These are phyloP conservation scores for Populus ilicifolia DNA, from an alignment of 345 rosid species.

Conservation along the genomic window DNA sequence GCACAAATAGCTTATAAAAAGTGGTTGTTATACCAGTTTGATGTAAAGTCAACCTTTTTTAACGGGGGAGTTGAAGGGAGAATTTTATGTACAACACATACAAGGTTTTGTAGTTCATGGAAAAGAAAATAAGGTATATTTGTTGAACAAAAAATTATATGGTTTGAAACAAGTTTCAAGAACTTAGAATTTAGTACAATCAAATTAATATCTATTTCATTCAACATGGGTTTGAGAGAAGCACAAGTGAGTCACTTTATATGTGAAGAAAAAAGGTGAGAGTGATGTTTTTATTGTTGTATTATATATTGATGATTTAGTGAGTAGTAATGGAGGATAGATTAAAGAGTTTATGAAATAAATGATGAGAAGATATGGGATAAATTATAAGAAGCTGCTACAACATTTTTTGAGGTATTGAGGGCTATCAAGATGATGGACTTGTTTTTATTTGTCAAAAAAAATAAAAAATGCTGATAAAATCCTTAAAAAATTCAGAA, in stretches of 20 bases:
- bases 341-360: background rate
- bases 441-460: background rate
- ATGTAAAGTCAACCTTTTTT: background rate
- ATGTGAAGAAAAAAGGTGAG: background rate
- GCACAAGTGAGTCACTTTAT: background rate
- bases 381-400: too few relatives aligned
- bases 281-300: background rate
- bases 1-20: background rate
- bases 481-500: too few relatives aligned
- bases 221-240: background rate
- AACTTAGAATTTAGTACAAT: background rate
- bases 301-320: background rate
- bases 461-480: background rate
- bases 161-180: background rate
- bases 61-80: background rate
- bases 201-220: background rate
- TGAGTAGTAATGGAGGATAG: background rate
- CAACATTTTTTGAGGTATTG: too few relatives aligned
- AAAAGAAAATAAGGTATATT: background rate
- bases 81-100: background rate
- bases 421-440: too few relatives aligned
- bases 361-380: constrained; percentile 33
- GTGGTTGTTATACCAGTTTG: background rate
- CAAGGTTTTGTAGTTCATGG: background rate
- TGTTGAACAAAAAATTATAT: background rate